Percentiles rank a stretch among this genome's conserved stretches.
These are phyloP conservation scores for Berkeleyomyces rouxiae DNA, from an alignment of 2,329 filamentous ascomycete species.

Conservation along the genomic window DNA sequence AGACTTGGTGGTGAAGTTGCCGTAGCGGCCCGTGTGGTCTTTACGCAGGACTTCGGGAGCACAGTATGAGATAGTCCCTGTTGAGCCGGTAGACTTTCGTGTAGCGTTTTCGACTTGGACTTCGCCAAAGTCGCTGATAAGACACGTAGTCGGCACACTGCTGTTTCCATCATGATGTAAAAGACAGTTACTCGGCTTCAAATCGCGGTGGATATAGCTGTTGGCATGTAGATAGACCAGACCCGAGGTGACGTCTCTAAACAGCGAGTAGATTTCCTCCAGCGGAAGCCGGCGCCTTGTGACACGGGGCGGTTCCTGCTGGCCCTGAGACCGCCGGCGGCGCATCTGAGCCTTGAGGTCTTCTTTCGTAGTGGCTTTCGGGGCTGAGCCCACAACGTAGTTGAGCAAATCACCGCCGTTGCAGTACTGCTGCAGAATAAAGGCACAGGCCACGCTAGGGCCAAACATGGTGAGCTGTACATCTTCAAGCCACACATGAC, in stretches of 20 bases:
- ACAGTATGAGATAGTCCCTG: constrained; percentile 93
- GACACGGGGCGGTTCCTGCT: constrained; percentile 45
- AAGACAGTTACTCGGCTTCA: constrained; percentile 92
- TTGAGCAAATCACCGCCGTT: constrained; percentile 81
- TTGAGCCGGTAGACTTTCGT: constrained; percentile 81
- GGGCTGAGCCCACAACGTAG: constrained; percentile 58
- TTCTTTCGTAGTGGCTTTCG: constrained; percentile 54
- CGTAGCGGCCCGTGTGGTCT: constrained; percentile 53
- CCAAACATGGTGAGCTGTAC: constrained; percentile 70
- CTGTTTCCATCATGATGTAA: constrained; percentile 59
- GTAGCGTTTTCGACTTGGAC: constrained; percentile 70
- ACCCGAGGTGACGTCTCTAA: constrained; percentile 86
- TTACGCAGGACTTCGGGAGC: constrained; percentile 77
- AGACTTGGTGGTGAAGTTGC: constrained; percentile 91
- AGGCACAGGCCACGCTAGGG: constrained; percentile 82
- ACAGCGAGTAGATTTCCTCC: constrained; percentile 92
- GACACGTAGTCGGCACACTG: constrained; percentile 39
- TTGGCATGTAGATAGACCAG: constrained; percentile 77
- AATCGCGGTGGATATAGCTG: constrained; percentile 87
- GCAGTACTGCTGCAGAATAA: constrained; percentile 95
- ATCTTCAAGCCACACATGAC: constrained; percentile 94
- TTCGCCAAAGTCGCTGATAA: constrained; percentile 97
- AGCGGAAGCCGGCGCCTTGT: constrained; percentile 41
- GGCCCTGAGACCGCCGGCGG: constrained; percentile 60
- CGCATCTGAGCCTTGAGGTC: constrained; percentile 78